Conservation (phyloP, 148 eudicot genomes). For the Amaranthus cruentus region DNA sequence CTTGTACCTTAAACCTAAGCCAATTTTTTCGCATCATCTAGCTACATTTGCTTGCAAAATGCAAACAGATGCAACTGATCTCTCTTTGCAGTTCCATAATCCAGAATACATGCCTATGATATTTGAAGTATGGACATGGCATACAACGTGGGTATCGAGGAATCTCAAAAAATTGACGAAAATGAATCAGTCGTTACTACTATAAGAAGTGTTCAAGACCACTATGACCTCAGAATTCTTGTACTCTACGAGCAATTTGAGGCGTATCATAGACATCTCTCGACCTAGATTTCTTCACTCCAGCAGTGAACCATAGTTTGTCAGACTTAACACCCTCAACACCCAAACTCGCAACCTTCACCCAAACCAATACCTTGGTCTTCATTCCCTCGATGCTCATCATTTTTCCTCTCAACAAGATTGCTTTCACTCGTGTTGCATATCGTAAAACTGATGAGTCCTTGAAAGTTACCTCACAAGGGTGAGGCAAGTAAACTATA, state of each 20-base stretch:
- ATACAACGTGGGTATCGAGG: not conserved
- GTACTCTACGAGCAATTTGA: conserved; percentile 42
- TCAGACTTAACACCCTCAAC: conserved; percentile 73
- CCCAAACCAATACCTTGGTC: conserved; percentile 85
- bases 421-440: conserved; percentile 64
- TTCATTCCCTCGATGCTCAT: conserved; percentile 80
- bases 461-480: conserved; percentile 72
- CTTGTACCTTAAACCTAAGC: no score
- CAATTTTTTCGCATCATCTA: no score
- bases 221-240: conserved; percentile 43
- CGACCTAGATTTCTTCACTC: conserved; percentile 72
- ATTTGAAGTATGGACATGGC: not conserved
- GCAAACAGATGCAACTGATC: no score
- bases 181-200: not conserved
- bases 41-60: no score
- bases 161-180: not conserved
- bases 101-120: not conserved
- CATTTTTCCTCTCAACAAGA: conserved; percentile 65
- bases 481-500: conserved; percentile 59
- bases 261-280: conserved; percentile 59
- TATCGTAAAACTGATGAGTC: conserved; percentile 72
- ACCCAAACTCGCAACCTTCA: conserved; percentile 67
- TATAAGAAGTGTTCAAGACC: not conserved
- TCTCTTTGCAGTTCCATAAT: no score
- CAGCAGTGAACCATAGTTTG: conserved; percentile 75